Evolutionary conservation across 495 filamentous ascomycete genomes (phyloP), one percentile per base, ranked within the genome.

Genomic region (Delitschia confertaspora): DNA sequence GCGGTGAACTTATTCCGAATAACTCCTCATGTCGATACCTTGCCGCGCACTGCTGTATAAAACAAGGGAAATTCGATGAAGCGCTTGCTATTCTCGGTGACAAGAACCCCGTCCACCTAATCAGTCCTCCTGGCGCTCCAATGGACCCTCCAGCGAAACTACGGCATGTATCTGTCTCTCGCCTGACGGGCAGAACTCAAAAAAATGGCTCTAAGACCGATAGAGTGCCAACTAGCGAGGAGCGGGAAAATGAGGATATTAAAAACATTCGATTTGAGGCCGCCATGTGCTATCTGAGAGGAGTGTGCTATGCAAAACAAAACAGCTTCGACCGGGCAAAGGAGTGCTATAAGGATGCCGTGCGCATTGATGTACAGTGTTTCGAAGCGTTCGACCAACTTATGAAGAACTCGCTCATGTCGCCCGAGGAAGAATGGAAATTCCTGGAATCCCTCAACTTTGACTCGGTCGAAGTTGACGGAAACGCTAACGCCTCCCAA

Each of bases 301-400:
- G 91, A 3, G 72, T 93, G 18, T 95, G 93, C 66, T 95, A 85
- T 57, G 88, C 91, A 13, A 95, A 95, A 63, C 86, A 93, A 65
- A 99, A 96, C 63, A 84, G 88, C 10, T 96, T 95, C 51, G 93
- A 99, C 58, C 80, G 88, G 19, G 91, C 91, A 25, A 94, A 94
- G 56, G 88, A 95, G 56, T 95, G 93, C 65, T 99, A 95, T 70
- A 95, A 94, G 66, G 85, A 93, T 54, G 91, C 91, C 5, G 85
- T 96, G 30, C 73, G 84, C 34, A 95, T 99, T 57, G 93, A 99
- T 60, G 88, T 96, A 4, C 88, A 95, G 60, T 99, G 91, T 62
- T 96, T 93, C 57, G 91, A 99, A 60, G 91, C 91, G 2, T 96
- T 96, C 57, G 88, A 94, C 45, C 87, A 95, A 62, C 73, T 99